These are phyloP conservation scores for Pythium rhizo-oryzae DNA, from an alignment of 352 stramenopile species.

Conservation along the genomic window DNA sequence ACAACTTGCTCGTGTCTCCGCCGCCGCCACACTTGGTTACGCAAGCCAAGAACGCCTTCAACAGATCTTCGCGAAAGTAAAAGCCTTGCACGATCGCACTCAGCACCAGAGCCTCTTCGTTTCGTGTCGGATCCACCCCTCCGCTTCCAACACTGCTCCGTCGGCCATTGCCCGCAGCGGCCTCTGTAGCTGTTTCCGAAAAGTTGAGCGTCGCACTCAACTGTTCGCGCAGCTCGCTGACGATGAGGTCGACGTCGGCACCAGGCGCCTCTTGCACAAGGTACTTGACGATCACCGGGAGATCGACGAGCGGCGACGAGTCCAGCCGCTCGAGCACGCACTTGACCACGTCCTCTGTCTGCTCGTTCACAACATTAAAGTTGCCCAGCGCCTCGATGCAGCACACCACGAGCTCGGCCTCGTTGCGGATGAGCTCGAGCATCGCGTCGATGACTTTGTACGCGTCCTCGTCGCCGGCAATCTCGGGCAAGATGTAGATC, in stretches of 20 bases:
- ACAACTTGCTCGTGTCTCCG: constrained; percentile 9
- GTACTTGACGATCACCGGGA: constrained; percentile 67
- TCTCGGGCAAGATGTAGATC: constrained; percentile 70
- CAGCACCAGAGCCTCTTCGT: constrained; percentile 55
- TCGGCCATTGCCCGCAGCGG: not conserved
- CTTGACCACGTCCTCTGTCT: constrained; percentile 38
- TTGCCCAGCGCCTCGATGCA: constrained; percentile 68
- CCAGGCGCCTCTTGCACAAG: constrained; percentile 53
- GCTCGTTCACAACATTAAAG: constrained; percentile 55
- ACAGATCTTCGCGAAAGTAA: constrained; percentile 51
- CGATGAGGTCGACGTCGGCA: constrained; percentile 40
- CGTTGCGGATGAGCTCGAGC: constrained; percentile 55
- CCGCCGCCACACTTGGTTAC: constrained; percentile 16
- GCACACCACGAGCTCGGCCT: constrained; percentile 50
- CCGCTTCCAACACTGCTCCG: constrained; percentile 5
- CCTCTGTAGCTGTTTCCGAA: constrained; percentile 5
- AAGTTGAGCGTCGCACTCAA: constrained; percentile 48
- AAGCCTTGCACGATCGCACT: constrained; percentile 55
- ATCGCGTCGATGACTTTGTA: constrained; percentile 48
- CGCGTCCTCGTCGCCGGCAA: constrained; percentile 52
- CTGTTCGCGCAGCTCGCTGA: constrained; percentile 48
- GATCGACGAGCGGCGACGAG: constrained; percentile 48
- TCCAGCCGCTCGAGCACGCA: constrained; percentile 54
- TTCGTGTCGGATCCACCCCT: constrained; percentile 18
- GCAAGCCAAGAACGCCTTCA: constrained; percentile 42